phyloP scores from a whole-genome alignment of 2,329 filamentous ascomycete species.

The Madurella fahalii region DNA sequence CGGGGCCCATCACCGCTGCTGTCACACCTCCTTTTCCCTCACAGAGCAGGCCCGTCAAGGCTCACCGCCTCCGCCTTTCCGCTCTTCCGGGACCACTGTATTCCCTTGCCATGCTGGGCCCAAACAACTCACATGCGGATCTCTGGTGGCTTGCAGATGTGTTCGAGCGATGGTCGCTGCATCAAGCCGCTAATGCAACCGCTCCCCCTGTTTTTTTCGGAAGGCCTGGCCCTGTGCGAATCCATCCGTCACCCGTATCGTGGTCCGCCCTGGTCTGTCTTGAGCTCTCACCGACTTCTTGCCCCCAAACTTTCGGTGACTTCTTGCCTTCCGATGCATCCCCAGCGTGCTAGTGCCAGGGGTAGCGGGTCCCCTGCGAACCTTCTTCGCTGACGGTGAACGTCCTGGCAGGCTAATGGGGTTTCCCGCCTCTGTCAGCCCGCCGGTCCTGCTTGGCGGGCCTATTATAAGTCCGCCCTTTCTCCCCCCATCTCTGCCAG shows the following conservation, averaged over 20 bases:
- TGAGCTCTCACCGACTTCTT: constrained; percentile 21
- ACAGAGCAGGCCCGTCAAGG: constrained; percentile 7
- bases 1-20: constrained; percentile 5
- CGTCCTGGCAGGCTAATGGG: background rate
- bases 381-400: background rate
- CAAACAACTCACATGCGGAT: constrained; percentile 18
- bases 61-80: constrained; percentile 26
- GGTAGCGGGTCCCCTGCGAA: background rate
- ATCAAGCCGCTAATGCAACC: constrained; percentile 22
- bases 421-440: background rate
- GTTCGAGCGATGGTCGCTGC: constrained; percentile 19
- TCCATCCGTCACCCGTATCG: constrained; percentile 10
- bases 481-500: constrained; percentile 2
- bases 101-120: constrained; percentile 4
- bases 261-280: constrained; percentile 28
- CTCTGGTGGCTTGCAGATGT: constrained; percentile 23
- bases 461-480: constrained; percentile 10
- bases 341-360: background rate
- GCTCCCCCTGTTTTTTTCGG: constrained; percentile 21
- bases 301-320: constrained; percentile 23
- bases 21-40: constrained; percentile 24
- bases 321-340: background rate
- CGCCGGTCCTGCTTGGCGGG: constrained; percentile 1
- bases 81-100: constrained; percentile 20
- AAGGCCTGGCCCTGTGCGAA: constrained; percentile 17